A percentile compares a stretch with the other conserved stretches of the same genome.
Conservation (phyloP, 768 basidiomycete genomes). For the Panellus pusillus region DNA sequence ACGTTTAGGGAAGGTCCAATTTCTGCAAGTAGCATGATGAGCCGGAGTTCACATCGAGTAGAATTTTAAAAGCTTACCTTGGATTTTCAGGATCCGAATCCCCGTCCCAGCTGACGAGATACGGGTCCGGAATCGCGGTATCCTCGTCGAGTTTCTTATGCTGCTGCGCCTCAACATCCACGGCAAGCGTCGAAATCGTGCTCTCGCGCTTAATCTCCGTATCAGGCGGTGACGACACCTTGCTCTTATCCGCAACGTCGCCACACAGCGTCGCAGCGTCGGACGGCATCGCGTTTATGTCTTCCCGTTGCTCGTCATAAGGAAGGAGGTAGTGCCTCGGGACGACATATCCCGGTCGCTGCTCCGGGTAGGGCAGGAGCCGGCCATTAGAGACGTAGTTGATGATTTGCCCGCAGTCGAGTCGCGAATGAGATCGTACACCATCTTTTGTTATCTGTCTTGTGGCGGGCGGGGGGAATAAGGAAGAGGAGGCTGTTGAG, state of each 20-base stretch:
- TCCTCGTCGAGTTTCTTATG: constrained; percentile 4
- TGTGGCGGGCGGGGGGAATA: too few relatives aligned
- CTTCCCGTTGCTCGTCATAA: background rate
- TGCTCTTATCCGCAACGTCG: background rate
- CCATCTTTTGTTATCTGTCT: constrained; percentile 1
- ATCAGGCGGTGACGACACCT: background rate
- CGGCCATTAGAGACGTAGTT: constrained; percentile 26
- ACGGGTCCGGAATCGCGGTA: constrained; percentile 18
- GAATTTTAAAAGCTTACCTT: constrained; percentile 11
- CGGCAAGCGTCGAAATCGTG: background rate
- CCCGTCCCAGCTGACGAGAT: constrained; percentile 28
- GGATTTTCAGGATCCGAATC: constrained; percentile 31
- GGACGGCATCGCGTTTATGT: constrained; percentile 13
- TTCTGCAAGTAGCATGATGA: constrained; percentile 19
- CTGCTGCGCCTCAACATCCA: constrained; percentile 1
- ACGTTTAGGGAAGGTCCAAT: constrained; percentile 32
- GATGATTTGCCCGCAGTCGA: constrained; percentile 30
- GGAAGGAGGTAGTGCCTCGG: constrained; percentile 10
- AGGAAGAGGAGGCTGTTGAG: too few relatives aligned
- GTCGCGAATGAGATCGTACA: constrained; percentile 26
- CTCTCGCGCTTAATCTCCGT: constrained; percentile 9
- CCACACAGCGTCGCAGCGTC: constrained; percentile 14
- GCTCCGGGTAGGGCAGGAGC: constrained; percentile 23
- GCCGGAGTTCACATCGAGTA: background rate
- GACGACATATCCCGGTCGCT: constrained; percentile 18